Conservation (phyloP, 2,329 filamentous ascomycete genomes). For the Fusarium sublunatum region DNA sequence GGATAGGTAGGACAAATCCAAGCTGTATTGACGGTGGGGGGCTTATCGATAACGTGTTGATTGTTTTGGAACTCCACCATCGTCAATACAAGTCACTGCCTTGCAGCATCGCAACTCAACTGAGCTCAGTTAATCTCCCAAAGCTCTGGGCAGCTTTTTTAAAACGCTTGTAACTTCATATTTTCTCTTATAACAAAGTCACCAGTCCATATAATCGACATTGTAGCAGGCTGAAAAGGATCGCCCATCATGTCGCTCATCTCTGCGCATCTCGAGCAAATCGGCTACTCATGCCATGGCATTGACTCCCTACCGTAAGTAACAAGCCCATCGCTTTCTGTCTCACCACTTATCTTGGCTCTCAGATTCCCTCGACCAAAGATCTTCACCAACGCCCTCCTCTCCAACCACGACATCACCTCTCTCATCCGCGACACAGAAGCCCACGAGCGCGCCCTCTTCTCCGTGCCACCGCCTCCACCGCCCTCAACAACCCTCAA, state of each 20-base stretch:
- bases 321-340: neutral
- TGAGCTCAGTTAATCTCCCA: neutral
- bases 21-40: slow-evolving; percentile 9
- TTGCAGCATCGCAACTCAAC: neutral
- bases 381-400: slow-evolving; percentile 93
- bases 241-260: slow-evolving; percentile 71
- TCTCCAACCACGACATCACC: slow-evolving; percentile 91
- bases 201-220: neutral
- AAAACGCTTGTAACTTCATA: no score
- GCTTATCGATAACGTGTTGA: slow-evolving; percentile 36
- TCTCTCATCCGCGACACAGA: slow-evolving; percentile 95
- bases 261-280: slow-evolving; percentile 79
- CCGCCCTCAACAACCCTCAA: slow-evolving; percentile 52
- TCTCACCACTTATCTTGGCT: slow-evolving; percentile 7
- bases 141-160: neutral
- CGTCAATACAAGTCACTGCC: slow-evolving; percentile 20
- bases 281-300: slow-evolving; percentile 78
- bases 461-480: slow-evolving; percentile 85
- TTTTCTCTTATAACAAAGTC: no score
- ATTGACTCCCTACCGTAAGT: slow-evolving; percentile 79
- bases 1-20: neutral
- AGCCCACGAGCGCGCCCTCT: slow-evolving; percentile 91
- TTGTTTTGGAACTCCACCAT: slow-evolving; percentile 39
- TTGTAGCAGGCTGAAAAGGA: neutral
- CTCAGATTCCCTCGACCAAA: slow-evolving; percentile 87